Base-by-base conservation (phyloP, 1,139 yeast genomes). In the Spencermartinsiella ligniputridi region DNA sequence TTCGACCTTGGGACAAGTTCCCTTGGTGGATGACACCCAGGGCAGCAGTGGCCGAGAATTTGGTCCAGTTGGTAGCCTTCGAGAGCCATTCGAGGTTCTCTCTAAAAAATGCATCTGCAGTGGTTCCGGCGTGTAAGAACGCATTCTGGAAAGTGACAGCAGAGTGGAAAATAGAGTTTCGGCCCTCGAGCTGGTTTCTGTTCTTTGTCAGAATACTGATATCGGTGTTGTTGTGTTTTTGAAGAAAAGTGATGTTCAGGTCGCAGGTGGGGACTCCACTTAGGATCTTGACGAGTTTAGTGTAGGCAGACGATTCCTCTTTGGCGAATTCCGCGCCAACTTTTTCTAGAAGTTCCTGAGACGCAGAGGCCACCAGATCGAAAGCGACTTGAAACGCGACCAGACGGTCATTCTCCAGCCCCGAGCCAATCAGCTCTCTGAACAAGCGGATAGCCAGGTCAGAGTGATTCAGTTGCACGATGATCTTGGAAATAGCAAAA, bases 1-100 rank as follows among this genome's bases (percentile, higher is more conserved):
- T 79, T 63, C 82, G 81, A 47, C 98, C 98, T 63, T 88, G 96
- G 1, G 95, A 78, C 52, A 92, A 75, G 63, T 92, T 90, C 43
- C 98, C 98, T 61, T 85, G 87, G 62, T 92, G 98, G 56, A 92
- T 90, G 27, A 92, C 98, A 63, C 99, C 99, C 49, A 94, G 73
- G 12, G 97, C 97, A 16, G 98, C 98, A 24, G 98, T 92, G 4
- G 98, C 97, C 0, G 96, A 81, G 63, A 92, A 92, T 63, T 92
- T 92, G 6, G 97, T 90, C 99, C 99, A 92, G 67, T 90, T 90
- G 41, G 94, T 83, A 11, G 98, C 97, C 68, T 89, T 88, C 32
- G 96, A 95, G 54, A 92, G 74, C 97, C 97, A 94, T 60, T 92
- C 97, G 56, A 90, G 73, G 61, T 92, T 92, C 41, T 85, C 78